Conservation (phyloP, 306 rosid genomes). For the Coriaria nepalensis region DNA sequence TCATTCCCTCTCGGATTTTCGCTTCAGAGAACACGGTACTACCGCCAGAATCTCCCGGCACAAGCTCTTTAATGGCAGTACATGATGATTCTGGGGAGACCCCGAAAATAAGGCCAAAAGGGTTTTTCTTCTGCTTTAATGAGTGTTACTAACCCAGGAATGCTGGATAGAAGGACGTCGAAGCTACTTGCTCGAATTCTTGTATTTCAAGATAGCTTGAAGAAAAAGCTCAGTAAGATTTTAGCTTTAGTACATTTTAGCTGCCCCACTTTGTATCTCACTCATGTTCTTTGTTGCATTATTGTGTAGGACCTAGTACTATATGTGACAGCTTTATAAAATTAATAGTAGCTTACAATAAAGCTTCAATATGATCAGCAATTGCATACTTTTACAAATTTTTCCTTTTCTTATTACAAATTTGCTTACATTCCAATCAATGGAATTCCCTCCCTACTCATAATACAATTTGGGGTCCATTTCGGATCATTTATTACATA, state of each 20-base stretch:
- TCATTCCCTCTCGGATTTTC: conserved; percentile 57
- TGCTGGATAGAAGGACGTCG: conserved; percentile 8
- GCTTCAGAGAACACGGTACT: conserved; percentile 55
- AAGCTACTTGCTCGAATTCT: too few species aligned
- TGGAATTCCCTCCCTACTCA: too few species aligned
- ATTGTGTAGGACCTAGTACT: conserved; percentile 3
- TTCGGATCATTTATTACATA: too few species aligned
- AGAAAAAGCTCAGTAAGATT: conserved; percentile 18
- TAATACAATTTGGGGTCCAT: too few species aligned
- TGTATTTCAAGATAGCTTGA: not conserved
- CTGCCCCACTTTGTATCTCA: conserved; percentile 18
- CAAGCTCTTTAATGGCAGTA: conserved; percentile 77
- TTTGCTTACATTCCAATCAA: too few species aligned
- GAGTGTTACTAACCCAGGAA: conserved; percentile 57
- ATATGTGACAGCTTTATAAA: too few species aligned
- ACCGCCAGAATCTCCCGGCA: conserved; percentile 85
- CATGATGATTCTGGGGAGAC: conserved; percentile 47
- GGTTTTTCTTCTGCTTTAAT: conserved; percentile 77
- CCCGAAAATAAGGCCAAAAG: conserved; percentile 49
- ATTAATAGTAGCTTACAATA: conserved; percentile 1
- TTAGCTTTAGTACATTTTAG: conserved; percentile 24
- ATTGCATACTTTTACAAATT: not conserved
- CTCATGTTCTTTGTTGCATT: conserved; percentile 12
- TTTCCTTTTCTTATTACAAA: too few species aligned
- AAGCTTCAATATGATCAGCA: not conserved